Base-by-base conservation (phyloP, 2,329 filamentous ascomycete species). In the Colletotrichum cordylinicola region DNA sequence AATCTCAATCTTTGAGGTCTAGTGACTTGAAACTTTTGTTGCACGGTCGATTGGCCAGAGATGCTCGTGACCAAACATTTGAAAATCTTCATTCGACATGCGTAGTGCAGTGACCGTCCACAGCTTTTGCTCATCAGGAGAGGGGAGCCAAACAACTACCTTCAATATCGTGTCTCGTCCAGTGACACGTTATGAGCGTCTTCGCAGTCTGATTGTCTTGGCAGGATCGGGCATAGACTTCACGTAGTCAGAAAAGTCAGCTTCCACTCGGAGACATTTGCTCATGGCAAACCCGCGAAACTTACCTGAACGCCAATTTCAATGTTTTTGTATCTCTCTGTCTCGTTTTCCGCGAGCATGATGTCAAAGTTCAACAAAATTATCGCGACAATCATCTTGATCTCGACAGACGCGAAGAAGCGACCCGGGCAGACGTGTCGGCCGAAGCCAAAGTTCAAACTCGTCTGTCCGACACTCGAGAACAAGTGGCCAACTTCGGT, bases 361-460 rank as follows among this genome's bases (percentile, higher is more conserved):
- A 85, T 73, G 35, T 88, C 86, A 77, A 87, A 87, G 37, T 82
- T 84, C 1, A 87, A 84, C 56, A 88, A 75, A 3, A 85, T 80
- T 66, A 85, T 80, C 2, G 85, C 83, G 8, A 88, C 77, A 24
- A 88, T 83, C 77, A 87, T 79, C 79, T 88, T 88, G 80, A 88
- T 86, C 82, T 88, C 85, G 77, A 86, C 84, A 35, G 81, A 81
- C 15, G 86, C 86, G 76, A 88, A 87, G 83, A 88, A 88, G 0
- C 86, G 82, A 1, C 86, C 87, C 0, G 85, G 86, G 70, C 85
- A 86, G 6, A 85, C 85, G 75, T 86, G 84, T 29, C 82, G 81
- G 8, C 85, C 85, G 2, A 83, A 82, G 1, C 85, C 85, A 70
- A 86, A 86, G 24, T 82, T 84, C 60, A 85, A 79, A 68, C 80